A percentile compares a stretch with the other conserved stretches of the same genome.
These are phyloP conservation scores for Neocucurbitaria cava DNA, from an alignment of 2,329 filamentous ascomycete genomes.

Conservation along the genomic window DNA sequence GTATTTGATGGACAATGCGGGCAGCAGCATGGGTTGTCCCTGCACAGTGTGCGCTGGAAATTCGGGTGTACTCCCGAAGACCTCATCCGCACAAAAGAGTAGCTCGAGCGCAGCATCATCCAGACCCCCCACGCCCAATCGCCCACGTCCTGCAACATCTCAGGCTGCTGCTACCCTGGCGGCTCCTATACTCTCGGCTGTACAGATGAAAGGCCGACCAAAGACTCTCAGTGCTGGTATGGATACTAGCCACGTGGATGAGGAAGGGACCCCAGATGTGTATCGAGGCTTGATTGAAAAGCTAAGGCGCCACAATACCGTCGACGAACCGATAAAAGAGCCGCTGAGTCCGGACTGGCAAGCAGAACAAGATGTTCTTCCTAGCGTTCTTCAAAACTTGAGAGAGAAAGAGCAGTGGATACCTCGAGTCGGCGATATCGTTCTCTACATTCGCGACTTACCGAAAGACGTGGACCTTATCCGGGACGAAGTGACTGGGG, in stretches of 20 bases:
- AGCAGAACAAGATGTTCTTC: constrained; percentile 55
- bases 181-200: neutral
- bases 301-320: constrained; percentile 49
- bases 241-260: constrained; percentile 49
- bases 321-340: constrained; percentile 59
- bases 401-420: constrained; percentile 57
- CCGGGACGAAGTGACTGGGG: constrained; percentile 29
- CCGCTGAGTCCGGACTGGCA: constrained; percentile 64
- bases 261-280: constrained; percentile 62
- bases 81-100: constrained; percentile 1
- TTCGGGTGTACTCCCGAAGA: constrained; percentile 25
- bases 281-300: constrained; percentile 59
- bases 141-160: neutral
- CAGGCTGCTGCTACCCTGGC: neutral
- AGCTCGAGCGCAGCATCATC: constrained; percentile 15
- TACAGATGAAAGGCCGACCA: constrained; percentile 22
- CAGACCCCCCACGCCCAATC: neutral
- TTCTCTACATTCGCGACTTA: constrained; percentile 58
- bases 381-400: constrained; percentile 51
- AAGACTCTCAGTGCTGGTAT: constrained; percentile 27
- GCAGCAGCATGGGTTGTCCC: constrained; percentile 52
- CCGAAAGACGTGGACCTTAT: constrained; percentile 33
- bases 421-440: constrained; percentile 64
- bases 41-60: constrained; percentile 57
- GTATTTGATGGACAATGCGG: constrained; percentile 59